Evolutionary conservation across 2,329 filamentous ascomycete genomes (phyloP).

Genomic region (Nemania sp.): DNA sequence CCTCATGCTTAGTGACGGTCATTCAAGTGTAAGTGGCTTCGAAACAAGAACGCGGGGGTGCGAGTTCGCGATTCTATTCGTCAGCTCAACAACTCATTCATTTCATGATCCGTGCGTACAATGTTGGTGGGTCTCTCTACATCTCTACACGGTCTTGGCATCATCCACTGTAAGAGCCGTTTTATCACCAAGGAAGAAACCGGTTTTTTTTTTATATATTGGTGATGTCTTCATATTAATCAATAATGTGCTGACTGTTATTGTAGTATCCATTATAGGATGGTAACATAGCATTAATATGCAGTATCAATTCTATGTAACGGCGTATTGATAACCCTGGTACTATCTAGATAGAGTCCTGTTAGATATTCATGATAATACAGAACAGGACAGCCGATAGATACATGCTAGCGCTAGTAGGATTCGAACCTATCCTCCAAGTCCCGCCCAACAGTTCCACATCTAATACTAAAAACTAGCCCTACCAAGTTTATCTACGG

Average conservation of each 20-base stretch:
- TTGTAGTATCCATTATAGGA: background rate
- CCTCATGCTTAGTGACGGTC: slow-evolving; percentile 5
- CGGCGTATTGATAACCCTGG: background rate
- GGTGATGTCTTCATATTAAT: background rate
- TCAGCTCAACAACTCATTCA: background rate
- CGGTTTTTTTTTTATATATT: slow-evolving; percentile 4
- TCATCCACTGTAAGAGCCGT: background rate
- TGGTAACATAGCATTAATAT: background rate
- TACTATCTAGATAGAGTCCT: background rate
- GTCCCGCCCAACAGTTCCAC: too few relatives aligned
- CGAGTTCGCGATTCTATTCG: slow-evolving; percentile 33
- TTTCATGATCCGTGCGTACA: slow-evolving; percentile 19
- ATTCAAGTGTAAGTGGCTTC: slow-evolving; percentile 21
- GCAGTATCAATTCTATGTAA: background rate
- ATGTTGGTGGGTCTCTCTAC: background rate
- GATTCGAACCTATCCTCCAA: too few relatives aligned
- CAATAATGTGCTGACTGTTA: background rate
- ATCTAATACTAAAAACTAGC: background rate
- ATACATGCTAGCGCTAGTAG: too few relatives aligned
- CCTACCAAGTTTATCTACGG: background rate
- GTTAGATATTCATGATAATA: background rate
- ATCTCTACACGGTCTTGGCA: slow-evolving; percentile 11
- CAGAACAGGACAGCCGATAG: too few relatives aligned
- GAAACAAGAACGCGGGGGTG: slow-evolving; percentile 34
- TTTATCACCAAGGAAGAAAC: background rate